Base-by-base conservation (phyloP, 192 early-diverging fungal species). In the Gorgonomyces haynaldii region DNA sequence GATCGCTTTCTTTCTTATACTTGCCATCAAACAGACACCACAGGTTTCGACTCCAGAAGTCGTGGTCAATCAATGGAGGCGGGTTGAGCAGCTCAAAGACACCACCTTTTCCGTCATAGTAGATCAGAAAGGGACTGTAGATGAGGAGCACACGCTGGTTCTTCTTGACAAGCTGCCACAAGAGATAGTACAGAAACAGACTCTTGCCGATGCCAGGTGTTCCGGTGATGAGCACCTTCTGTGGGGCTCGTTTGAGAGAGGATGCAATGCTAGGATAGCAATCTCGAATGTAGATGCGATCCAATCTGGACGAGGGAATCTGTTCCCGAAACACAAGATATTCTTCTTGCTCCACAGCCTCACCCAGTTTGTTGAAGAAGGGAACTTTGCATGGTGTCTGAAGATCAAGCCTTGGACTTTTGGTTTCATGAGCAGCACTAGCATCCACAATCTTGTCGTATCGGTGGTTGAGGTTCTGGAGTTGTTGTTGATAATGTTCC, bases 171-270 rank as follows among this genome's bases (percentile, higher is more conserved):
- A 51, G 37, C 41, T 37, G 3, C 50, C 50, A 45, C 41, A 51
- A 46, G 42, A 51, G 50, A 43, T 76, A 79, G 37, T 69, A 70
- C 30, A 83, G 61, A 48, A 83, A 80, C 63, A 80, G 74, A 10
- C 76, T 79, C 44, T 83, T 83, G 32, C 76, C 81, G 23, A 71
- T 79, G 7, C 81, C 81, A 7, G 81, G 79, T 20, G 50, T 51
- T 6, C 50, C 50, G 7, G 50, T 51, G 32, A 51, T 51, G 50
- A 51, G 19, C 16, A 25, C 40, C 28, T 51, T 51, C 17, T 51
- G 19, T 16, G 27, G 19, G 39, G 2, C 50, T 1, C 1, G 50
- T 46, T 47, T 0, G 31, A 51, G 19, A 31, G 1, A 26, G 0
- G 29, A 31, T 24, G 50, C 42, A 41, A 51, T 51, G 6, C 16